These are phyloP conservation scores for bread wheat (Triticum aestivum) DNA, from an alignment of 176 grass and related monocot genomes.

Conservation along the genomic window DNA sequence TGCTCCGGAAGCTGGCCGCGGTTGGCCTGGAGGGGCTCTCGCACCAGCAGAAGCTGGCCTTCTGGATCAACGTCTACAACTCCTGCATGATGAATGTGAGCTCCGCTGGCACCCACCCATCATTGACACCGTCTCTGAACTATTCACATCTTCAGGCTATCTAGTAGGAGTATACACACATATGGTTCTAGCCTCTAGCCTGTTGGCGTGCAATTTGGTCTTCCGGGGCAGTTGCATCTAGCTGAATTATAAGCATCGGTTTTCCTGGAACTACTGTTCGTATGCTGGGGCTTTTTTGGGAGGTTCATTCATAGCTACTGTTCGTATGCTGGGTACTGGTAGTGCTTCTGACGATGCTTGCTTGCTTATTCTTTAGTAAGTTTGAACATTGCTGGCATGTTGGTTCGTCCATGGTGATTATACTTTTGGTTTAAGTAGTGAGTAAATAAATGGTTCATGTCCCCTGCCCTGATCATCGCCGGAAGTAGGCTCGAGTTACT, in stretches of 20 bases:
- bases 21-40: conserved; percentile 67
- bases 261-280: not conserved
- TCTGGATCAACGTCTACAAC: conserved; percentile 99
- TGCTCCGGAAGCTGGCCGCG: conserved; percentile 59
- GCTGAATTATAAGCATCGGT: not conserved
- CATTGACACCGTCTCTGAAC: not conserved
- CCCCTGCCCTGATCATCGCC: conserved; percentile 26
- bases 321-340: not conserved
- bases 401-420: not conserved
- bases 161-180: not conserved
- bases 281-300: not conserved
- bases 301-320: not conserved
- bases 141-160: not conserved
- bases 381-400: conserved; percentile 24
- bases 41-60: conserved; percentile 94
- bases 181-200: not conserved
- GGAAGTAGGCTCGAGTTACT: not conserved
- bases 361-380: conserved; percentile 24
- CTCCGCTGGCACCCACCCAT: conserved; percentile 6
- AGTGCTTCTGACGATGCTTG: not conserved
- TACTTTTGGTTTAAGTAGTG: not conserved
- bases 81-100: conserved; percentile 99
- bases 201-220: not conserved
- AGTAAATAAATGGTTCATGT: conserved; percentile 33
- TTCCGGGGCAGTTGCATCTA: not conserved